Base-by-base conservation (phyloP, 2,329 filamentous ascomycete species). In the Zymoseptoria tritici region DNA sequence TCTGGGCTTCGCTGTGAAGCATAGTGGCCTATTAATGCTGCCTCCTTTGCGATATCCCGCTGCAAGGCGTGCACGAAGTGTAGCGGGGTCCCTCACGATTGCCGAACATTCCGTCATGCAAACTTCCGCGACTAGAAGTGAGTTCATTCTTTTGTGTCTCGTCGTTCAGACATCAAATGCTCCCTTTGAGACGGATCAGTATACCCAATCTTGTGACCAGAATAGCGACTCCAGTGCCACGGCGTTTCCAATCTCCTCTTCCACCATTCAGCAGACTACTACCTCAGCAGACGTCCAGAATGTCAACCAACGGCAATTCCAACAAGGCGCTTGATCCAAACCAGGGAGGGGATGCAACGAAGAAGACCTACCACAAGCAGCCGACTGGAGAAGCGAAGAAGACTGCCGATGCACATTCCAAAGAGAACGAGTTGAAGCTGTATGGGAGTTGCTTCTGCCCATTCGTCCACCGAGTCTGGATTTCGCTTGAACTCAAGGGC, bases 401-500 rank as follows among this genome's bases (percentile, higher is more conserved):
- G 52, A 95, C 90, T 2, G 86, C 83, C 7, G 84, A 85, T 69
- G 85, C 82, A 57, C 91, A 90, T 68, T 79, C 82, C n/a, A 83
- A 83, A 61, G 87, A 91, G 5, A 78, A 83, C 62, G 83, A 87
- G 7, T 74, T 95, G 55, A 92, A 91, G 73, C 78, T 96, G 1
- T 95, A 88, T 71, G 89, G 89, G 26, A 88, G 87, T 67, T 92
- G 89, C 72, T 94, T 91, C 73, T 95, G 91, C 70, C 90, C 90
- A 24, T 94, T 93, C 71, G 90, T 91, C 1, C 90, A 95, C 71
- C 85, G 90, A 19, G 88, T 94, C 24, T 96, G 91, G 91, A 94
- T 96, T 64, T 88, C 90, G 0, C 80, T 96, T 42, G 90, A 96
- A 73, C 80, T 86, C 67, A 94, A 94, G 72, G 82, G 84, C 19